A percentile compares a stretch with the other conserved stretches of the same genome.
Evolutionary conservation across 2,329 filamentous ascomycete species (phyloP).

Genomic region (Ophiocordyceps camponoti-saundersi): DNA sequence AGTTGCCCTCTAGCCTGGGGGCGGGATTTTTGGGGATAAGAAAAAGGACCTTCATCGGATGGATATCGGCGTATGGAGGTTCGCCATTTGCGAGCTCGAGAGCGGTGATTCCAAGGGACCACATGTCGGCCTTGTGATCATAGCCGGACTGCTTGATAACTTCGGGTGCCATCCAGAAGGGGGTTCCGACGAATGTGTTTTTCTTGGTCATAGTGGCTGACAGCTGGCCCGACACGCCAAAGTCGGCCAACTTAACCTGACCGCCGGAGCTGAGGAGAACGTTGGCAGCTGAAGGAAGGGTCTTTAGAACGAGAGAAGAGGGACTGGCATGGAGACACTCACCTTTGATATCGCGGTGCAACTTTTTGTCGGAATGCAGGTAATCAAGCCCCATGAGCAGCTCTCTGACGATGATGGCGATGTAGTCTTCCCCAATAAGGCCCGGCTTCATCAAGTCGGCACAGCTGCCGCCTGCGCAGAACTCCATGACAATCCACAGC

Average conservation of each 20-base stretch:
- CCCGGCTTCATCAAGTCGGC: conserved; percentile 89
- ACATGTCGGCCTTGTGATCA: conserved; percentile 85
- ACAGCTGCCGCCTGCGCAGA: conserved; percentile 83
- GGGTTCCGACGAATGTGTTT: conserved; percentile 93
- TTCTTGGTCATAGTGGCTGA: conserved; percentile 96
- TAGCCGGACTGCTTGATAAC: conserved; percentile 75
- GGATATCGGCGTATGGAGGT: conserved; percentile 66
- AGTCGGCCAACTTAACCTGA: conserved; percentile 91
- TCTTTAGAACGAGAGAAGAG: background rate
- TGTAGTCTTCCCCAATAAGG: conserved; percentile 73
- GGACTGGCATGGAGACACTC: background rate
- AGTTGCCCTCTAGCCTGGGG: conserved; percentile 69
- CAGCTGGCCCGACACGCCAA: conserved; percentile 89
- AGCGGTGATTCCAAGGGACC: conserved; percentile 82
- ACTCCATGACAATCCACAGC: conserved; percentile 99
- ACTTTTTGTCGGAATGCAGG: conserved; percentile 83
- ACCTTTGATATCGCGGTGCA: conserved; percentile 82
- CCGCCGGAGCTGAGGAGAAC: conserved; percentile 76
- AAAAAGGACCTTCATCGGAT: conserved; percentile 89
- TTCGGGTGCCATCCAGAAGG: conserved; percentile 94
- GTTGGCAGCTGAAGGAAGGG: conserved; percentile 54
- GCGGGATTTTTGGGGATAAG: conserved; percentile 79
- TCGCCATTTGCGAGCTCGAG: conserved; percentile 81
- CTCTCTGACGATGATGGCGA: conserved; percentile 87
- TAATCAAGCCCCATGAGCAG: conserved; percentile 83